phyloP scores from a whole-genome alignment of 352 stramenopile genomes.

The Blastocystis sp. region DNA sequence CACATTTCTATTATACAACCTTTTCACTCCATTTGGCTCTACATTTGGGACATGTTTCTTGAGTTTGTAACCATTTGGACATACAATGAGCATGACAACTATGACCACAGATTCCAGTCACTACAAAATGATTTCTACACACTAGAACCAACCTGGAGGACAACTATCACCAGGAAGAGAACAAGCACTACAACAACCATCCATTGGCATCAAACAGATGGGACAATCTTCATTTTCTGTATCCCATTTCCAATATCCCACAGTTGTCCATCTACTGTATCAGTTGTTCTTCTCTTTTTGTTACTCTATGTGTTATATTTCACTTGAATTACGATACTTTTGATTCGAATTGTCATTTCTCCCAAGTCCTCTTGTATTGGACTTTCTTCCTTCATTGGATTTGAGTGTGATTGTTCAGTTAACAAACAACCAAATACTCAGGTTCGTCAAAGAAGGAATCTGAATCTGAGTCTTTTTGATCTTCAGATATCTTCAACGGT shows the following conservation, averaged over 20 bases:
- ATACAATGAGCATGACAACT: conserved; percentile 48
- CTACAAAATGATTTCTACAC: not conserved
- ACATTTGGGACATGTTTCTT: conserved; percentile 35
- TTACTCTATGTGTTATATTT: not conserved
- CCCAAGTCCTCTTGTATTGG: not conserved
- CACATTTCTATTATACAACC: not conserved
- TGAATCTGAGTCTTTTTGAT: not conserved
- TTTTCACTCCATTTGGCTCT: conserved; percentile 30
- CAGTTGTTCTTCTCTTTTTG: not conserved
- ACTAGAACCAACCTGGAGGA: conserved; percentile 11
- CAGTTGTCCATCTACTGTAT: conserved; percentile 25
- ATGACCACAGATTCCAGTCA: conserved; percentile 26
- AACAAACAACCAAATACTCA: conserved; percentile 38
- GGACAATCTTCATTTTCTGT: conserved; percentile 51
- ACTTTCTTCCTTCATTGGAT: not conserved
- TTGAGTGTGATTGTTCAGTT: not conserved
- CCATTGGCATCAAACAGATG: conserved; percentile 37
- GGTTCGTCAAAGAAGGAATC: conserved; percentile 58
- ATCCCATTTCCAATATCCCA: conserved; percentile 33
- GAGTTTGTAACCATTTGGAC: conserved; percentile 38
- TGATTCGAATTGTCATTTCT: conserved; percentile 24
- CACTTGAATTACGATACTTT: not conserved
- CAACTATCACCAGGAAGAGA: conserved; percentile 48
- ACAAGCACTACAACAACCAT: conserved; percentile 20
- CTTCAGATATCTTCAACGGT: no score